A percentile compares a stretch with the other conserved stretches of the same genome.
phyloP scores from a whole-genome alignment of 352 stramenopile species.

The Pythium guiyangense region DNA sequence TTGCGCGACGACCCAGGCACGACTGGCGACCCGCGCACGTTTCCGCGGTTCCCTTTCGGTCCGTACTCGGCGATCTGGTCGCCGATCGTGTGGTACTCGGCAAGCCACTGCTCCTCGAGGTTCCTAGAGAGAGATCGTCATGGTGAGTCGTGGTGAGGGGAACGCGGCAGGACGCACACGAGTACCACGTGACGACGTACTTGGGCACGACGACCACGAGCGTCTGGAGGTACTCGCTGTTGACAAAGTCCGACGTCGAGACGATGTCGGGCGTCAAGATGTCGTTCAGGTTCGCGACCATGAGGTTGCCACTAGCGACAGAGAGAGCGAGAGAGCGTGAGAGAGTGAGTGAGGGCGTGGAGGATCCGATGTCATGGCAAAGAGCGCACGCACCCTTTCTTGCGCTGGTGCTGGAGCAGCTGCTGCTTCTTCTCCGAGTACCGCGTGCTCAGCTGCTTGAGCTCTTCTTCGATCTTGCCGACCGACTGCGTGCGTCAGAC shows the following conservation, averaged over 20 bases:
- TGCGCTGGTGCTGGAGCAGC: conserved; percentile 88
- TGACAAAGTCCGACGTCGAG: conserved; percentile 88
- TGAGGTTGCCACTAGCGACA: conserved; percentile 85
- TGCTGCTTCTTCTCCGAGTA: conserved; percentile 94
- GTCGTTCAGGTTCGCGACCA: conserved; percentile 94
- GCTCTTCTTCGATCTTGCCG: conserved; percentile 96
- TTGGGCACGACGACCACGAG: conserved; percentile 95
- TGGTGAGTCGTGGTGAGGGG: no score
- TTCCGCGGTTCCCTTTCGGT: conserved; percentile 85
- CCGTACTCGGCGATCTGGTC: conserved; percentile 89
- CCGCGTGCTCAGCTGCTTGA: conserved; percentile 92
- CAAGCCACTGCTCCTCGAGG: conserved; percentile 86
- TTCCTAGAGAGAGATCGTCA: no score
- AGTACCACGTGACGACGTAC: conserved; percentile 8
- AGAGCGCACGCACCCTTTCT: conserved; percentile 71
- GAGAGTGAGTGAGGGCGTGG: background rate
- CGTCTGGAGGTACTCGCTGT: conserved; percentile 97
- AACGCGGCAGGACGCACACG: no score
- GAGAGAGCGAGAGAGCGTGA: background rate
- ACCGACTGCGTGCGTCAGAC: conserved; percentile 46
- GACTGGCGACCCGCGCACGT: conserved; percentile 93
- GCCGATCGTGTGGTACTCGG: conserved; percentile 87
- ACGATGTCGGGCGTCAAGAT: conserved; percentile 90
- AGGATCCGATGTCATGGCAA: background rate
- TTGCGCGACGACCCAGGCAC: conserved; percentile 91